Base-by-base conservation (phyloP, 2,329 filamentous ascomycete species). In the Ceratocystis albifundus region DNA sequence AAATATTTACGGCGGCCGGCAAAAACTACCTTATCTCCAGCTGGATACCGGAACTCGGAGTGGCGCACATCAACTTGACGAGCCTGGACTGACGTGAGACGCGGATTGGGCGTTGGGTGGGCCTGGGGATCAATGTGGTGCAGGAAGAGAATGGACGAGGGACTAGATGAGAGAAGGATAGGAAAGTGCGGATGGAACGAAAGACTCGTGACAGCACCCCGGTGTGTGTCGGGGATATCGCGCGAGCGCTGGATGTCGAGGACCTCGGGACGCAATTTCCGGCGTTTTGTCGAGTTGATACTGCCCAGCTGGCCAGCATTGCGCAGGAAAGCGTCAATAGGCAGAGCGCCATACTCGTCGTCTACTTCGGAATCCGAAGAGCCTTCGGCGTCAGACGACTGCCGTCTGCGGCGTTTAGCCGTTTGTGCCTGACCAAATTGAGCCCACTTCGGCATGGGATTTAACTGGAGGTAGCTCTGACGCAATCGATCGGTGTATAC, bases 101-200 rank as follows among this genome's bases (percentile, higher is more conserved):
- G 85, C 6, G 93, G 94, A 74, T 97, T 95, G 20, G 91, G 89
- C 44, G 84, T 88, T 45, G 88, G 87, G 72, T 84, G 84, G 28
- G 87, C 88, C 64, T 83, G 84, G 55, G 88, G 88, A 48, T 88
- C 87, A 71, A 97, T 84, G 74, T 96, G 92, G 76, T 99, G 92
- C 59, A 99, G 82, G 74, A 88, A 91, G 65, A 97, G 81, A 3
- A 92, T 88, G 22, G 90, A 90, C 64, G 90, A 89, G 65, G 87
- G 88, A 68, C 92, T 94, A 12, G 91, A 90, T 28, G 94, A 96
- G 67, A 97, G 84, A 32, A 99, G 84, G 17, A 99, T 86, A 3
- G 94, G 90, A 73, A 91, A 88, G 70, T 86, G 81, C 36, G 93
- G 91, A 76, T 99, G 94, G 81, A 97, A 96, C 8, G 86, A 87